Base-by-base conservation (phyloP, 352 stramenopile genomes). In the Globisporangium nagaii region DNA sequence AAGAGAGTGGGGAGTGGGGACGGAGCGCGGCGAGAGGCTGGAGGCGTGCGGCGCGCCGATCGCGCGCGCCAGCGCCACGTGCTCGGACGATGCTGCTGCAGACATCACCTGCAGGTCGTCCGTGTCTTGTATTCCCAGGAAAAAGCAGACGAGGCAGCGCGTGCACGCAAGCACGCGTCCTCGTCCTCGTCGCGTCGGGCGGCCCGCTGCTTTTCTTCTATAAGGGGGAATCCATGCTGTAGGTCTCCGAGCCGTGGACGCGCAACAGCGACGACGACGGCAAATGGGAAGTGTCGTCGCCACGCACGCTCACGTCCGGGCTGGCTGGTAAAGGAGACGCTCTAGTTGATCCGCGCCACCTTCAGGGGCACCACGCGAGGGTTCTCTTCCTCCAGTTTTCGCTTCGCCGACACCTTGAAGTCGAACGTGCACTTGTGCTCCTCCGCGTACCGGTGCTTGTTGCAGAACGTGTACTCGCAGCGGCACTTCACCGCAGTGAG, bases 401-500 rank as follows among this genome's bases (percentile, higher is more conserved):
- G 75, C 65, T 95, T 94, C 31, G 73, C 86, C 0, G 79, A 71
- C 24, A 66, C 73, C 59, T 92, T 93, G 53, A 96, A 96, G 67
- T 96, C 88, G 58, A 94, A 96, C 0, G 65, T 62, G 65, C 87
- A 96, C 31, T 73, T 70, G 79, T 96, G 89, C 56, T 95, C 74
- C 43, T 97, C 88, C 0, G 87, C 86, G 52, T 96, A 96, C 2
- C 88, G 84, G 59, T 97, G 89, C 51, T 86, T 84, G 51, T 76
- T 79, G 59, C 89, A 97, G 65, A 96, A 97, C 39, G 86, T 90
- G 62, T 87, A 96, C 48, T 88, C 86, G 71, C 89, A 97, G 24
- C 82, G 80, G 57, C 89, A 97, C 30, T 73, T 88, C 35, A 96
- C 78, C 1, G 86, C 89, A 0, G 86, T 84, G n/a, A 96, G 63